A percentile compares a stretch with the other conserved stretches of the same genome.
Evolutionary conservation across 306 rosid genomes (phyloP).

Genomic region (Begonia fuchsioides): DNA sequence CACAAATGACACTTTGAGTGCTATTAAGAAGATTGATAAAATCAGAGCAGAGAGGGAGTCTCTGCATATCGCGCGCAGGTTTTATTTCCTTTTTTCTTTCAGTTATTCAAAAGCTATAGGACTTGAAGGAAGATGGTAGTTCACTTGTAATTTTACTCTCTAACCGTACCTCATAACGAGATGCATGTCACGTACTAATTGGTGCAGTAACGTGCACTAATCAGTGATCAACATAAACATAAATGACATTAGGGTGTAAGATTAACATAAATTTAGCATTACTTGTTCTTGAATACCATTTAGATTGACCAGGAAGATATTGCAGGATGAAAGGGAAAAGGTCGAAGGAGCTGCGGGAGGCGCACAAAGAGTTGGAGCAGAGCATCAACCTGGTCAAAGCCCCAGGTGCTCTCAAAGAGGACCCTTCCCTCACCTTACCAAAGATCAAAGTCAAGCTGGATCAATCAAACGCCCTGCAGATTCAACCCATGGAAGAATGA

Average conservation of each 20-base stretch:
- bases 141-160: too few relatives aligned
- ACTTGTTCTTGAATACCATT: neutral
- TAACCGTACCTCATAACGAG: too few relatives aligned
- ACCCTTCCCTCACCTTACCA: slow-evolving; percentile 32
- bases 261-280: too few relatives aligned
- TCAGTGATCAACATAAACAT: too few relatives aligned
- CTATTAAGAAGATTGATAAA: slow-evolving; percentile 58
- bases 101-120: too few relatives aligned
- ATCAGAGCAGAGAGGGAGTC: slow-evolving; percentile 41
- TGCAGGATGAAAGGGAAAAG: slow-evolving; percentile 40
- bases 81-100: neutral
- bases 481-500: slow-evolving; percentile 55
- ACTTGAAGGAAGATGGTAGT: too few relatives aligned
- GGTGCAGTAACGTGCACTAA: too few relatives aligned
- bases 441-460: slow-evolving; percentile 40
- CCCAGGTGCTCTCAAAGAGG: slow-evolving; percentile 32
- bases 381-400: slow-evolving; percentile 35
- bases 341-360: slow-evolving; percentile 19
- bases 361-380: slow-evolving; percentile 31
- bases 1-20: slow-evolving; percentile 36
- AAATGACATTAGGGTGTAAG: too few relatives aligned
- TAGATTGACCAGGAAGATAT: neutral
- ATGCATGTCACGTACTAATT: too few relatives aligned
- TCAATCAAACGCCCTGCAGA: slow-evolving; percentile 21
- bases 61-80: slow-evolving; percentile 40